Conservation (phyloP, 202 grass and related monocot species). For the Zizania palustris region DNA sequence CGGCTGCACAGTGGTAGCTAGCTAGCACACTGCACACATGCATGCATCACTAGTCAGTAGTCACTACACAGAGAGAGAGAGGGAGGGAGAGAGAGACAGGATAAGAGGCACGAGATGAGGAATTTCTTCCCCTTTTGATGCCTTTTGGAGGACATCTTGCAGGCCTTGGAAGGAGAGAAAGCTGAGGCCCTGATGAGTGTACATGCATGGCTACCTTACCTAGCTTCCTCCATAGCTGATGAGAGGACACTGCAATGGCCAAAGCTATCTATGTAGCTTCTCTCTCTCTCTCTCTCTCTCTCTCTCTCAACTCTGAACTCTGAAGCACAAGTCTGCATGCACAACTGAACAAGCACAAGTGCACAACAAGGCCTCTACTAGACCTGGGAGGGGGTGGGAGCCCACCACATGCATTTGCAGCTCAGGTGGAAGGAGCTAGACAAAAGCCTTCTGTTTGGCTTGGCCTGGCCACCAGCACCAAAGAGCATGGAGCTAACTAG, state of each 20-base stretch:
- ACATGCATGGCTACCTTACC: slow-evolving; percentile 30
- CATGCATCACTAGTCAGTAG: neutral
- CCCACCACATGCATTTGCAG: slow-evolving; percentile 44
- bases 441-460: slow-evolving; percentile 41
- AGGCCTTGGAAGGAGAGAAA: slow-evolving; percentile 58
- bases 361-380: neutral
- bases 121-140: slow-evolving; percentile 40
- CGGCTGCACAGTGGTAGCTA: neutral
- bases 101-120: slow-evolving; percentile 35
- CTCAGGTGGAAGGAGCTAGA: slow-evolving; percentile 26
- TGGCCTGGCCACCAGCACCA: slow-evolving; percentile 25
- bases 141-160: slow-evolving; percentile 38
- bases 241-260: slow-evolving; percentile 29
- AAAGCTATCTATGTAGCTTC: neutral
- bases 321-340: neutral
- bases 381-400: neutral
- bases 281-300: neutral
- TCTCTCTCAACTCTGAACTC: neutral
- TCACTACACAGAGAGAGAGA: neutral
- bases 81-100: neutral
- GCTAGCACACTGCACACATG: neutral
- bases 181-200: neutral
- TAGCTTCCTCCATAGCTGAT: neutral
- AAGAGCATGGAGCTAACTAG: slow-evolving; percentile 40
- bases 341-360: slow-evolving; percentile 29